A percentile compares a stretch with the other conserved stretches of the same genome.
phyloP scores from a whole-genome alignment of 306 rosid genomes.

The Cicer judaicum region DNA sequence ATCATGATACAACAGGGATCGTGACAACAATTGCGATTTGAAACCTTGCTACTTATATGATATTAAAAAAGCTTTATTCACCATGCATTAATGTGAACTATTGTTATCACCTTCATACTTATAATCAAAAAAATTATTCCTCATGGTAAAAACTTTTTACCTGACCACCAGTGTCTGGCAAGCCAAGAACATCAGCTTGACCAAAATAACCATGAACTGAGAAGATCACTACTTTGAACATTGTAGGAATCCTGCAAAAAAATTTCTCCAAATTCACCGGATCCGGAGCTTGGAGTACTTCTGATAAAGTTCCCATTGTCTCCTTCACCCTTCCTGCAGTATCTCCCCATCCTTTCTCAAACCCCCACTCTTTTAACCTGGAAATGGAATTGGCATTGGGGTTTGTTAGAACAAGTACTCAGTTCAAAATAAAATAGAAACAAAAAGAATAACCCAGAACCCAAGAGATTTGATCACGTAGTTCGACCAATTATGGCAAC shows the following conservation, averaged over 20 bases:
- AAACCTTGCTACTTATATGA: neutral
- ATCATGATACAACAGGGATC: neutral
- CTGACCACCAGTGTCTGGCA: conserved; percentile 99
- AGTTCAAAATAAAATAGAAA: too few relatives aligned
- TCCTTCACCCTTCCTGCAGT: conserved; percentile 75
- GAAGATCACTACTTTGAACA: conserved; percentile 83
- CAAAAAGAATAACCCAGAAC: too few relatives aligned
- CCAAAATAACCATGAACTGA: conserved; percentile 96
- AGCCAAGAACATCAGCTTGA: conserved; percentile 89
- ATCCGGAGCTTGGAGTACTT: conserved; percentile 90
- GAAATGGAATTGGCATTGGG: conserved; percentile 21
- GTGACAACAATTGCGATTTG: neutral
- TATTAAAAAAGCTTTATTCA: neutral
- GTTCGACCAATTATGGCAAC: too few relatives aligned
- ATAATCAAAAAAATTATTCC: conserved; percentile 11
- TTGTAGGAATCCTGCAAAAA: conserved; percentile 73
- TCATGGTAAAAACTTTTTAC: conserved; percentile 41
- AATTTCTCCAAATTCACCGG: conserved; percentile 66
- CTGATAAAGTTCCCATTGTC: conserved; percentile 68
- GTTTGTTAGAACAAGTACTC: neutral
- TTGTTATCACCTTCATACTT: neutral
- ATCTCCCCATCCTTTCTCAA: conserved; percentile 97
- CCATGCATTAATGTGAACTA: neutral
- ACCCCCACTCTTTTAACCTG: conserved; percentile 92
- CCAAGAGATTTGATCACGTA: too few relatives aligned